Percentiles rank a stretch among this genome's conserved stretches.
phyloP scores from a whole-genome alignment of 2,329 filamentous ascomycete species.

The Colletotrichum acutatum region DNA sequence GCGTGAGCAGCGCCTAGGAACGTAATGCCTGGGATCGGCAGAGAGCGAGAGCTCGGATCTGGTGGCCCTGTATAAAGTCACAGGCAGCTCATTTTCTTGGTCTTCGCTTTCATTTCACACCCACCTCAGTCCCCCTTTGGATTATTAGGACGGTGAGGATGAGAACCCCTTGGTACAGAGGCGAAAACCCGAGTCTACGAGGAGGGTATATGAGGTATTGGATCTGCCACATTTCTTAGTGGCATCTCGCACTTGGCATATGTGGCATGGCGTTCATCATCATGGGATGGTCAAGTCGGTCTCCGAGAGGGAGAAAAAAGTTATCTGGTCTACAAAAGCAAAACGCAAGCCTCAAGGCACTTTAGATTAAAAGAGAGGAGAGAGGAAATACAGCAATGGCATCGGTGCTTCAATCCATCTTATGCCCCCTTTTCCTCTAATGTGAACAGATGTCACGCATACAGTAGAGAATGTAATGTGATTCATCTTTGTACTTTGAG shows the following conservation, averaged over 20 bases:
- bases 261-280: constrained; percentile 22
- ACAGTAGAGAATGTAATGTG: not conserved
- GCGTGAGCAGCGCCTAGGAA: no score
- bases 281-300: not conserved
- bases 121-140: no score
- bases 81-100: no score
- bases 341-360: not conserved
- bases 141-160: no score
- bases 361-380: not conserved
- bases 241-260: constrained; percentile 8
- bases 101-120: no score
- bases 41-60: no score
- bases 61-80: no score
- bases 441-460: not conserved
- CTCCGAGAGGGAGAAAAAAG: not conserved
- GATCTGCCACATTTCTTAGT: not conserved
- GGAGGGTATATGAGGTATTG: not conserved
- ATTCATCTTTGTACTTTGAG: not conserved
- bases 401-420: not conserved
- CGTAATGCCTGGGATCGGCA: no score
- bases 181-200: not conserved
- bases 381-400: not conserved
- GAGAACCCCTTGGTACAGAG: no score
- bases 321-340: not conserved
- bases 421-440: not conserved